These are phyloP conservation scores for Stephania japonica DNA, from an alignment of 164 flowering plant species.

Conservation along the genomic window DNA sequence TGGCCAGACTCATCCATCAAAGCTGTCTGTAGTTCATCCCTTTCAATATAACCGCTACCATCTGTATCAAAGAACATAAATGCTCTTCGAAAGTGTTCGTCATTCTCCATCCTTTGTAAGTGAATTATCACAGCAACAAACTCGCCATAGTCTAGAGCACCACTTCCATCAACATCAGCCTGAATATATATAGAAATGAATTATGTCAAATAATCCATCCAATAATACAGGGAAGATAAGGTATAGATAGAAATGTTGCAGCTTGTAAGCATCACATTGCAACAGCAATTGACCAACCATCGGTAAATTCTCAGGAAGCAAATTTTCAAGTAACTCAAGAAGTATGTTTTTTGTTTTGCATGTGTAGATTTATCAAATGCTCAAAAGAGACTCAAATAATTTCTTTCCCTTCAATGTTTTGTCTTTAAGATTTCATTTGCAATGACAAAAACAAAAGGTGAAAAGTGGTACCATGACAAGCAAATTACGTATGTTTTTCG, in stretches of 20 bases:
- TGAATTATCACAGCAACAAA: constrained; percentile 96
- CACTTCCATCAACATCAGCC: constrained; percentile 99
- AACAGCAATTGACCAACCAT: not conserved
- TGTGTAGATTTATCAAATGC: not conserved
- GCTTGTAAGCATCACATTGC: not conserved
- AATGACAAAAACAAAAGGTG: not conserved
- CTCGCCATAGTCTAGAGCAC: constrained; percentile 90
- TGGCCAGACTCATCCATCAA: constrained; percentile 73
- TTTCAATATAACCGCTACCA: constrained; percentile 85
- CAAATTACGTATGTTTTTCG: not conserved
- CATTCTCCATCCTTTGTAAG: constrained; percentile 94
- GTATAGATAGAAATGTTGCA: not conserved
- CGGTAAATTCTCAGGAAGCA: not conserved
- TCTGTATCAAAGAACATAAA: constrained; percentile 89
- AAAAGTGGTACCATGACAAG: not conserved
- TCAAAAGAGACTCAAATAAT: not conserved
- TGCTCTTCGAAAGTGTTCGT: constrained; percentile 82
- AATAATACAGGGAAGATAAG: not conserved
- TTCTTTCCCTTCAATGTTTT: not conserved
- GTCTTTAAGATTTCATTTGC: not conserved
- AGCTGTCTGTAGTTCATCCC: constrained; percentile 63
- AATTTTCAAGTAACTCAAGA: not conserved
- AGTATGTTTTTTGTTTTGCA: not conserved
- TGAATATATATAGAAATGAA: constrained; percentile 21
- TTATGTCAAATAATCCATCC: not conserved